These are phyloP conservation scores for Stagonosporopsis cucurbitacearum DNA, from an alignment of 2,329 filamentous ascomycete genomes.

Conservation along the genomic window DNA sequence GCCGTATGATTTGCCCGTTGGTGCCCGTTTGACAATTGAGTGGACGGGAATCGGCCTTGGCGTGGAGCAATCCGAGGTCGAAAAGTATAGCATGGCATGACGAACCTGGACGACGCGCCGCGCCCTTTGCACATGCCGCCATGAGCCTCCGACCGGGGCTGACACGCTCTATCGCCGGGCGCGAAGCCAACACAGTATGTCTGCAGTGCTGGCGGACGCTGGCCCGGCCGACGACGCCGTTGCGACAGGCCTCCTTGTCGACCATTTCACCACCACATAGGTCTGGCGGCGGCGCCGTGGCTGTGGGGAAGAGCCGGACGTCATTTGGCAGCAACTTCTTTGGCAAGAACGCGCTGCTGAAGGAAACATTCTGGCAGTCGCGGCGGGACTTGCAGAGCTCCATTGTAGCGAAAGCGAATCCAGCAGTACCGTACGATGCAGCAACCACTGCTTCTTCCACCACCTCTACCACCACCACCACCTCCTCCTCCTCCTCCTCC, in stretches of 20 bases:
- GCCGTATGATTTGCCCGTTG: neutral
- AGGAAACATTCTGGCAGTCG: constrained; percentile 40
- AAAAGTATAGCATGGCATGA: constrained; percentile 20
- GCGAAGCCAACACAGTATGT: constrained; percentile 41
- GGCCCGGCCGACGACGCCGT: constrained; percentile 25
- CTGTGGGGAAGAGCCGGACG: constrained; percentile 37
- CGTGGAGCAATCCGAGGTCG: constrained; percentile 3
- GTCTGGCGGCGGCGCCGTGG: constrained; percentile 41
- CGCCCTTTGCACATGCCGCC: constrained; percentile 33
- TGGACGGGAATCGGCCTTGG: constrained; percentile 16
- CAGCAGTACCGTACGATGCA: constrained; percentile 13
- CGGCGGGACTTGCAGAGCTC: constrained; percentile 42
- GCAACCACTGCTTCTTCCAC: constrained; percentile 1
- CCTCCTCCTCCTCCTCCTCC: too few species aligned
- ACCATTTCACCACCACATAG: constrained; percentile 30
- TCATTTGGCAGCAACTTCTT: constrained; percentile 50
- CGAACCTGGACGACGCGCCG: constrained; percentile 2
- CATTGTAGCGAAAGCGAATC: constrained; percentile 21
- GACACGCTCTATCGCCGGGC: constrained; percentile 35
- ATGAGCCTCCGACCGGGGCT: constrained; percentile 48
- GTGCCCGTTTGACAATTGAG: neutral
- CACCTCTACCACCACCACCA: too few species aligned
- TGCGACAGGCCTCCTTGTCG: constrained; percentile 40
- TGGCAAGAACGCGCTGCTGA: constrained; percentile 45
- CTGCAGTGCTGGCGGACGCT: constrained; percentile 45